phyloP scores from a whole-genome alignment of 306 rosid species.

The Prunus fruticosa region DNA sequence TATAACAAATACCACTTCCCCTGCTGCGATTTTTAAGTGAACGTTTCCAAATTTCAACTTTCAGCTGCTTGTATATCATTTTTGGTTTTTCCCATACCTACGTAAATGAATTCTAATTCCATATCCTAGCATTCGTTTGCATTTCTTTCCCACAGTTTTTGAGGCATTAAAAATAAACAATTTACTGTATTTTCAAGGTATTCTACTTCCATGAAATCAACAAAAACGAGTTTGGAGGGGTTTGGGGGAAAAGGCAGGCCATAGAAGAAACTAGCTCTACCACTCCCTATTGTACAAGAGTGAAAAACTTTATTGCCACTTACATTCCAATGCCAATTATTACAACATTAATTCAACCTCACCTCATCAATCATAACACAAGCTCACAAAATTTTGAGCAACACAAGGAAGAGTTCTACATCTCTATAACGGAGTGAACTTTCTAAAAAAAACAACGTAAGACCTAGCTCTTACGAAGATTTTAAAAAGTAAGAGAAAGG shows the following conservation, averaged over 20 bases:
- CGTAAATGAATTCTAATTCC: too few relatives aligned
- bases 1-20: neutral
- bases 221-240: neutral
- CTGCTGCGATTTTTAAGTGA: too few relatives aligned
- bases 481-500: neutral
- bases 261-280: neutral
- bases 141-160: neutral
- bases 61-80: too few relatives aligned
- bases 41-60: too few relatives aligned
- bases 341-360: constrained; percentile 8
- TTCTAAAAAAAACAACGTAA: constrained; percentile 4
- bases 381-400: constrained; percentile 7
- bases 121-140: neutral
- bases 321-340: constrained; percentile 11
- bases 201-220: neutral
- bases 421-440: constrained; percentile 20
- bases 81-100: too few relatives aligned
- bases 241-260: neutral
- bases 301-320: neutral
- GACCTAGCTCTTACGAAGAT: constrained; percentile 24
- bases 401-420: constrained; percentile 20
- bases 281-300: constrained; percentile 12
- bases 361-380: constrained; percentile 22
- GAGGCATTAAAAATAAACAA: neutral
- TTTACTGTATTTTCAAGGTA: neutral